These are phyloP conservation scores for Cymbidium sinense DNA, from an alignment of 106 monocot species.

Conservation along the genomic window DNA sequence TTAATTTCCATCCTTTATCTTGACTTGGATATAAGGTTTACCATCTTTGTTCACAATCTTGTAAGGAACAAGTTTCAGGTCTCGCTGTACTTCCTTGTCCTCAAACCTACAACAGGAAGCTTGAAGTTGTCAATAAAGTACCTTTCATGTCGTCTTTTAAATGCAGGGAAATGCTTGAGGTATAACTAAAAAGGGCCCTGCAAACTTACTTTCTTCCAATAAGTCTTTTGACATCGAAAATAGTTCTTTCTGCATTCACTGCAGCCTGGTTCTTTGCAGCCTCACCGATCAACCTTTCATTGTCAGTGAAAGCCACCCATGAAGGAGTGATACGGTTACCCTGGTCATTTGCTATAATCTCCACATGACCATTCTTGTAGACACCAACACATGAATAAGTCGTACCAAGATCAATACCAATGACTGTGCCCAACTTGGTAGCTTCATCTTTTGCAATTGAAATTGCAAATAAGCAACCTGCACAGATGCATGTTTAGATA, in stretches of 20 bases:
- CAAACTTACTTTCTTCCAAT: slow-evolving; percentile 26
- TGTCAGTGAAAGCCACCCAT: slow-evolving; percentile 34
- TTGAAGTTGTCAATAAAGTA: no score
- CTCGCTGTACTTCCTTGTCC: slow-evolving; percentile 28
- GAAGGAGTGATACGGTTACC: slow-evolving; percentile 41
- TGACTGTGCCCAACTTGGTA: slow-evolving; percentile 32
- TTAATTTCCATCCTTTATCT: slow-evolving; percentile 31
- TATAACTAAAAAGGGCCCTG: no score
- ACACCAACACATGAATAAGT: slow-evolving; percentile 37
- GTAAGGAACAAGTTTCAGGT: slow-evolving; percentile 28
- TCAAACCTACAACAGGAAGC: slow-evolving; percentile 5
- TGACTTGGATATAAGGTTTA: slow-evolving; percentile 25
- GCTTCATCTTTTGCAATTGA: slow-evolving; percentile 26
- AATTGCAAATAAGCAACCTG: slow-evolving; percentile 17
- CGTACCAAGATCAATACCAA: slow-evolving; percentile 42
- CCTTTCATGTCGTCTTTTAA: no score
- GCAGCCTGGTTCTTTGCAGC: slow-evolving; percentile 36
- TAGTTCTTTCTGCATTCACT: slow-evolving; percentile 29
- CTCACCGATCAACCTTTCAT: no score
- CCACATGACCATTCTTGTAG: slow-evolving; percentile 36
- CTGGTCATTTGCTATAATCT: slow-evolving; percentile 35
- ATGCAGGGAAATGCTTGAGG: no score
- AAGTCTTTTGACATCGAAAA: slow-evolving; percentile 33
- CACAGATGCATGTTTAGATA: neutral
- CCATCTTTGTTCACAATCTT: slow-evolving; percentile 33